These are phyloP conservation scores for Petunia secreta DNA, from an alignment of 257 asterid genomes.

Conservation along the genomic window DNA sequence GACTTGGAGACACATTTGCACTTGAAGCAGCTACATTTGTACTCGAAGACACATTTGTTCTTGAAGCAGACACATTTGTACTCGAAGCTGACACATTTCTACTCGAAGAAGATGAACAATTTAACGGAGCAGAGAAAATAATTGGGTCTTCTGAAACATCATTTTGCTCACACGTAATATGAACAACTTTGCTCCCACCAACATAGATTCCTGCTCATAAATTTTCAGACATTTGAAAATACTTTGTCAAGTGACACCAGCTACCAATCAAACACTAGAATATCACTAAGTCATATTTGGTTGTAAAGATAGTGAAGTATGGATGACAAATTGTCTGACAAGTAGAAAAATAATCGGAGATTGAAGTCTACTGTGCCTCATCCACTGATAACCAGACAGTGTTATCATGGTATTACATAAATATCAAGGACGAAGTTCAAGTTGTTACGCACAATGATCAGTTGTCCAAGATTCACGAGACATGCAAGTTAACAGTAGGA, in stretches of 20 bases:
- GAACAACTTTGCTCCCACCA: conserved; percentile 34
- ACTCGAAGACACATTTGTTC: too few species aligned
- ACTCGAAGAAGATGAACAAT: neutral
- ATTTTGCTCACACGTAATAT: conserved; percentile 29
- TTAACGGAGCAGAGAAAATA: neutral
- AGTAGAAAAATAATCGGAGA: neutral
- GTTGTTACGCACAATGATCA: neutral
- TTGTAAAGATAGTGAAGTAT: neutral
- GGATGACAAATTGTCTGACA: neutral
- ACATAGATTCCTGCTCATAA: conserved; percentile 36
- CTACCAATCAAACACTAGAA: neutral
- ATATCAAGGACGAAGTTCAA: neutral
- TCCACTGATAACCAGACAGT: neutral
- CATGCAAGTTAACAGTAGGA: neutral
- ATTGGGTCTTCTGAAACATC: neutral
- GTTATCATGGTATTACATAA: neutral
- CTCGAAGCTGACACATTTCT: neutral
- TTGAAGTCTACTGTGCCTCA: neutral
- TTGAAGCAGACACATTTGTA: neutral
- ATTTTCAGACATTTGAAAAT: neutral
- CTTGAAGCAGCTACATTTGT: conserved; percentile 2
- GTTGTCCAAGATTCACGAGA: neutral
- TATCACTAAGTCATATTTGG: neutral
- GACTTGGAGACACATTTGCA: conserved; percentile 2
- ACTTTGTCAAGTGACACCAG: neutral